phyloP scores from a whole-genome alignment of 1,284 basidiomycete genomes.

The Rhizoctonia solani region DNA sequence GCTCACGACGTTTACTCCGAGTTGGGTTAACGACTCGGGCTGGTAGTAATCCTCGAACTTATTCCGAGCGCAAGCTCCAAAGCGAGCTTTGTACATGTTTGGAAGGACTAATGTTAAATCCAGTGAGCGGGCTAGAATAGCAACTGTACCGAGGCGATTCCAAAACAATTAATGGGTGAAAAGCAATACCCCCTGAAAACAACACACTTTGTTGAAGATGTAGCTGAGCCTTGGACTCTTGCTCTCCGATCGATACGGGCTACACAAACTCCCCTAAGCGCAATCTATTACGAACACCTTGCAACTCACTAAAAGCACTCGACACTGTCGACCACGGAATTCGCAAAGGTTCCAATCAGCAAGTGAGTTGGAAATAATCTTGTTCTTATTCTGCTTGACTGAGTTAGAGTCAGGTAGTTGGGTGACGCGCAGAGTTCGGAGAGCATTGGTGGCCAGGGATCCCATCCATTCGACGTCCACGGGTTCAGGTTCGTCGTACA shows the following conservation, averaged over 20 bases:
- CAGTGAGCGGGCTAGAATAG: constrained; percentile 20
- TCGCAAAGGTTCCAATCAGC: constrained; percentile 12
- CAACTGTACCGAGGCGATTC: neutral
- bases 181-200: neutral
- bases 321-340: neutral
- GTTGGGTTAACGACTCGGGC: neutral
- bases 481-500: constrained; percentile 26
- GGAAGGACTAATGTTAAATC: constrained; percentile 31
- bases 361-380: neutral
- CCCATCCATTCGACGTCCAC: constrained; percentile 17
- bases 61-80: constrained; percentile 29
- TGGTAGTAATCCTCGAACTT: constrained; percentile 33
- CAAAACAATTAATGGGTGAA: neutral
- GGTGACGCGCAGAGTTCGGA: neutral
- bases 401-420: constrained; percentile 10
- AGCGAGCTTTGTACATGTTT: constrained; percentile 32
- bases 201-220: constrained; percentile 29
- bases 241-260: constrained; percentile 24
- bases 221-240: constrained; percentile 22
- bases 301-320: constrained; percentile 8
- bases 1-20: neutral
- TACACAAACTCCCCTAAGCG: neutral
- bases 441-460: too few species aligned
- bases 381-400: neutral
- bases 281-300: neutral